Evolutionary conservation across 2,329 filamentous ascomycete genomes (phyloP).

Genomic region (Sphaerulina populicola): DNA sequence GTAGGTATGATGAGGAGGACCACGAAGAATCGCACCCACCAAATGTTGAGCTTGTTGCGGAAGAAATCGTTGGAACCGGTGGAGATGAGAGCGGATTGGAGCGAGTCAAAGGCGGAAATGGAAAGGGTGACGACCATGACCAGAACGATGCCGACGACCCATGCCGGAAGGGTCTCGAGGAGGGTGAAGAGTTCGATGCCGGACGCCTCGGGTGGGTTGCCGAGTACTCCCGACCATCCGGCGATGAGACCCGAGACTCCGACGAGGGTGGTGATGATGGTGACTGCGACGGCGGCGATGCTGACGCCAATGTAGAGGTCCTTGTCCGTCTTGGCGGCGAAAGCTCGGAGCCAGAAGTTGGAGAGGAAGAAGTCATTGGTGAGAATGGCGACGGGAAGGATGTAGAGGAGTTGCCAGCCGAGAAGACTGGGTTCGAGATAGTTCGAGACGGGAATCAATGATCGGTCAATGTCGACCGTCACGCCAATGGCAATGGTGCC

Average conservation of each 20-base stretch:
- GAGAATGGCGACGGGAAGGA: conserved; percentile 68
- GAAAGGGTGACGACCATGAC: conserved; percentile 65
- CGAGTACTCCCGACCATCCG: conserved; percentile 65
- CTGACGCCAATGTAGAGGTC: conserved; percentile 67
- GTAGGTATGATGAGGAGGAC: conserved; percentile 66
- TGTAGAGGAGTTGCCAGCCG: conserved; percentile 80
- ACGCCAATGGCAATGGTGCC: conserved; percentile 70
- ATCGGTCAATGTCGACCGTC: conserved; percentile 62
- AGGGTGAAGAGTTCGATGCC: conserved; percentile 68
- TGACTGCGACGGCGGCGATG: conserved; percentile 57
- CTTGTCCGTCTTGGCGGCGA: conserved; percentile 68
- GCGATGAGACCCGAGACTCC: conserved; percentile 66
- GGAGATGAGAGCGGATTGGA: conserved; percentile 70
- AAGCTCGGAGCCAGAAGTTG: conserved; percentile 76
- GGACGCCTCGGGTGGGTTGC: conserved; percentile 53
- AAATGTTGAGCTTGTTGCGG: conserved; percentile 69
- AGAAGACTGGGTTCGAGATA: conserved; percentile 61
- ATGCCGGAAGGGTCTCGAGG: conserved; percentile 61
- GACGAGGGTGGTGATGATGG: conserved; percentile 64
- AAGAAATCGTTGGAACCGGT: conserved; percentile 80
- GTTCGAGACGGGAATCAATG: conserved; percentile 59
- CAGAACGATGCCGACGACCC: conserved; percentile 74
- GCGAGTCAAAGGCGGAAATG: conserved; percentile 69
- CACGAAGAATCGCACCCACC: conserved; percentile 61
- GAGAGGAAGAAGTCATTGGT: conserved; percentile 85